Percentiles rank a stretch among this genome's conserved stretches.
Conservation (phyloP, 2,329 filamentous ascomycete species). For the Pseudogymnoascus sp. region DNA sequence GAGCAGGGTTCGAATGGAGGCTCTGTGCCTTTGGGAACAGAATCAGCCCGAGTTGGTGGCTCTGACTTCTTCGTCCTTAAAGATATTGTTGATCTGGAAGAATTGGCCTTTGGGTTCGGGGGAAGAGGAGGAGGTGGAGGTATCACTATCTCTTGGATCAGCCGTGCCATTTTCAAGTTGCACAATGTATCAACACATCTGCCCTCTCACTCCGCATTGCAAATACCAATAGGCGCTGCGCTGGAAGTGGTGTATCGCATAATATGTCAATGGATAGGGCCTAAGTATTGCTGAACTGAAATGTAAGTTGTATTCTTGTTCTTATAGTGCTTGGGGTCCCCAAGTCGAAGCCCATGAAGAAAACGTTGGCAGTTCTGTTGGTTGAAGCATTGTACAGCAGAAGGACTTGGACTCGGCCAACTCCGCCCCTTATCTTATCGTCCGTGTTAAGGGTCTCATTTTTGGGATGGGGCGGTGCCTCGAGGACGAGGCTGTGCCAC, state of each 20-base stretch:
- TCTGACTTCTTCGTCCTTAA: background rate
- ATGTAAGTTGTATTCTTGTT: background rate
- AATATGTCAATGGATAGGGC: background rate
- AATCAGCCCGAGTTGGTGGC: background rate
- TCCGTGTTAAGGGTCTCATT: background rate
- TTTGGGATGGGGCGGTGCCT: background rate
- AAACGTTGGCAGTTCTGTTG: background rate
- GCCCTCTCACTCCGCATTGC: background rate
- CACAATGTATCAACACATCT: background rate
- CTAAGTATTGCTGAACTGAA: background rate
- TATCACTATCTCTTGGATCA: background rate
- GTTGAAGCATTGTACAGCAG: background rate
- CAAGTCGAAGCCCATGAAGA: background rate
- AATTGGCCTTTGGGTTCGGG: background rate
- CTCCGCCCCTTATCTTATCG: constrained; percentile 3
- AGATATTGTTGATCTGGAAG: background rate
- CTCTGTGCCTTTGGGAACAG: background rate
- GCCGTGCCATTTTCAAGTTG: background rate
- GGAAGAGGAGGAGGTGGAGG: background rate
- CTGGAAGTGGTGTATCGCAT: background rate
- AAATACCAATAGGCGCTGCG: background rate
- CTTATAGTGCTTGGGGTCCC: background rate
- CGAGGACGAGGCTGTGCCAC: background rate
- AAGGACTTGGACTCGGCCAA: background rate
- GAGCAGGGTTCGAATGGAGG: constrained; percentile 21